Evolutionary conservation across 768 basidiomycete species (phyloP).

Genomic region (Dictyophora rubrovolvata): DNA sequence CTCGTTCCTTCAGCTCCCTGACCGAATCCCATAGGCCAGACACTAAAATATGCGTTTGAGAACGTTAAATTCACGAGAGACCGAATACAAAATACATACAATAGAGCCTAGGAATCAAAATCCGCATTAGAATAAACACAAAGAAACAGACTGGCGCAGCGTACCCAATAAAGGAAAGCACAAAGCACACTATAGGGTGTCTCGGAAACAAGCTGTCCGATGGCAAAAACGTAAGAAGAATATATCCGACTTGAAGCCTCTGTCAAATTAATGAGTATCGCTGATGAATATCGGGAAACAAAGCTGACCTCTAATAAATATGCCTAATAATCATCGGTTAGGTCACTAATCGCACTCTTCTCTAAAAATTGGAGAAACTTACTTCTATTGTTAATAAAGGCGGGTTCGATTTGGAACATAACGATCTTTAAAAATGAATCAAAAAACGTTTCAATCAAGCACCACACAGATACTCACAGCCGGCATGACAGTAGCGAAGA

Average conservation of each 20-base stretch:
- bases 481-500: conserved; percentile 59
- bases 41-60: conserved; percentile 15
- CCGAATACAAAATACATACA: neutral
- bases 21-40: conserved; percentile 60
- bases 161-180: conserved; percentile 65
- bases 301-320: conserved; percentile 23
- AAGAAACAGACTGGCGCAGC: conserved; percentile 10
- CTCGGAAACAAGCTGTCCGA: conserved; percentile 74
- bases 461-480: conserved; percentile 21
- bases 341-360: neutral
- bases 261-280: conserved; percentile 11
- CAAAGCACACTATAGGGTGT: conserved; percentile 68
- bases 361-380: conserved; percentile 8
- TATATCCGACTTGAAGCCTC: conserved; percentile 83
- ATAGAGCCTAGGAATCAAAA: conserved; percentile 21
- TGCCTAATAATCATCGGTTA: conserved; percentile 16
- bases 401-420: conserved; percentile 69
- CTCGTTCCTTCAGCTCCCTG: conserved; percentile 48
- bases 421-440: conserved; percentile 31
- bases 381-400: conserved; percentile 67
- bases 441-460: neutral
- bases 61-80: neutral
- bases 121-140: neutral
- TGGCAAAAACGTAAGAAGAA: conserved; percentile 74
- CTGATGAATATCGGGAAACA: neutral